Conservation (phyloP, 202 grass and related monocot genomes). For the Cymbopogon flexuosus region DNA sequence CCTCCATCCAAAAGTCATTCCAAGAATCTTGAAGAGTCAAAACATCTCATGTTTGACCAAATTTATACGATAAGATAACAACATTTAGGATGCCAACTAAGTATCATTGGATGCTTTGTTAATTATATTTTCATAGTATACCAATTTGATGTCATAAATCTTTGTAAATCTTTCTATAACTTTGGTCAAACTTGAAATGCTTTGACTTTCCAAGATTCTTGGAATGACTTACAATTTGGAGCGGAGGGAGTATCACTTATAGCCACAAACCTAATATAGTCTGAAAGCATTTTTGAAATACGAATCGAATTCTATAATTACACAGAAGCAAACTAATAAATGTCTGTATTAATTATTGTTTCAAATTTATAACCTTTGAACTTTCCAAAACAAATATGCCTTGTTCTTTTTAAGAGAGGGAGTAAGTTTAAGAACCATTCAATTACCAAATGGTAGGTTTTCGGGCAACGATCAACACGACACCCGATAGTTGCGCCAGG, state of each 20-base stretch:
- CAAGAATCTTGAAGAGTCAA: too few relatives aligned
- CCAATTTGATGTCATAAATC: too few relatives aligned
- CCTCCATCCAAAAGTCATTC: too few relatives aligned
- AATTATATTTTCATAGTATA: too few relatives aligned
- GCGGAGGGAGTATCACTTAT: not conserved
- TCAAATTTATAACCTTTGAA: not conserved
- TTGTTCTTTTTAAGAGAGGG: not conserved
- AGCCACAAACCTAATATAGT: not conserved
- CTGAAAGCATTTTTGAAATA: not conserved
- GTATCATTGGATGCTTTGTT: too few relatives aligned
- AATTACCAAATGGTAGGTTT: slow-evolving; percentile 97
- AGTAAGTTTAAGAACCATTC: not conserved
- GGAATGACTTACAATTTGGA: too few relatives aligned
- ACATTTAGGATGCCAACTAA: too few relatives aligned
- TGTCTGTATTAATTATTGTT: not conserved
- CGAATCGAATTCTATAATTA: not conserved
- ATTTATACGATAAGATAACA: too few relatives aligned
- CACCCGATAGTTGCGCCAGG: slow-evolving; percentile 95
- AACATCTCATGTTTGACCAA: too few relatives aligned
- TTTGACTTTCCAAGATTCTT: too few relatives aligned
- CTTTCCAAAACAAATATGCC: not conserved
- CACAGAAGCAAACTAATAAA: not conserved
- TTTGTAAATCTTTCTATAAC: too few relatives aligned
- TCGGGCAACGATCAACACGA: slow-evolving; percentile 80
- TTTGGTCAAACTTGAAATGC: too few relatives aligned